A percentile compares a stretch with the other conserved stretches of the same genome.
phyloP scores from a whole-genome alignment of 192 early-diverging fungal genomes.

The Irineochytrium annulatum region DNA sequence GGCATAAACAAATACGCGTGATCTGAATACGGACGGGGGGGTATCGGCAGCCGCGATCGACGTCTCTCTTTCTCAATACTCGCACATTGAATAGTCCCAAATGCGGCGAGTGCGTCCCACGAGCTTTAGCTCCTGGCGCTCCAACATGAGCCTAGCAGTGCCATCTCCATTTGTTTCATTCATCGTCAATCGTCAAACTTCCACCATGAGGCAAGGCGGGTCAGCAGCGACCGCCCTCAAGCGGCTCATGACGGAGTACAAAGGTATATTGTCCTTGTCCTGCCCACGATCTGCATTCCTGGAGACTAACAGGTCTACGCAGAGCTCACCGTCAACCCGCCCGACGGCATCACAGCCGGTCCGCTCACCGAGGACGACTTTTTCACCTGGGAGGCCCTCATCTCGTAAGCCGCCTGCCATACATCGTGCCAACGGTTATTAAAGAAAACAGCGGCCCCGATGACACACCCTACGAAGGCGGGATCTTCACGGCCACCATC shows the following conservation, averaged over 20 bases:
- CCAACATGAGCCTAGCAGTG: no score
- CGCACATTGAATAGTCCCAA: no score
- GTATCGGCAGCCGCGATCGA: no score
- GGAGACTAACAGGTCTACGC: no score
- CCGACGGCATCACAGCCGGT: constrained; percentile 29
- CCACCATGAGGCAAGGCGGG: background rate
- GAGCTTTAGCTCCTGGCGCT: no score
- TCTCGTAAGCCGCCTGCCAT: constrained; percentile 52
- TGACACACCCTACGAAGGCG: constrained; percentile 92
- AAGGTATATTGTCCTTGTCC: constrained; percentile 12
- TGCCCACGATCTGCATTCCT: no score
- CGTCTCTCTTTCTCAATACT: no score
- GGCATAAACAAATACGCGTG: no score
- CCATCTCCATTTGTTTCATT: no score
- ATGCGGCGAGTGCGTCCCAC: no score
- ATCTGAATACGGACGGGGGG: no score
- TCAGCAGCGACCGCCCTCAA: constrained; percentile 16
- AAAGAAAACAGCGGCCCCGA: constrained; percentile 67
- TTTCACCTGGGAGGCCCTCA: constrained; percentile 85
- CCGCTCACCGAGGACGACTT: constrained; percentile 72
- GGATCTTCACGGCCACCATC: constrained; percentile 85
- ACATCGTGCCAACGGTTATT: background rate
- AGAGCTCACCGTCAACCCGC: constrained; percentile 26
- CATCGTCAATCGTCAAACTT: no score
- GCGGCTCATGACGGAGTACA: constrained; percentile 31